Evolutionary conservation across 169 alveolate genomes (phyloP).

Genomic region (Plasmodium berghei): DNA sequence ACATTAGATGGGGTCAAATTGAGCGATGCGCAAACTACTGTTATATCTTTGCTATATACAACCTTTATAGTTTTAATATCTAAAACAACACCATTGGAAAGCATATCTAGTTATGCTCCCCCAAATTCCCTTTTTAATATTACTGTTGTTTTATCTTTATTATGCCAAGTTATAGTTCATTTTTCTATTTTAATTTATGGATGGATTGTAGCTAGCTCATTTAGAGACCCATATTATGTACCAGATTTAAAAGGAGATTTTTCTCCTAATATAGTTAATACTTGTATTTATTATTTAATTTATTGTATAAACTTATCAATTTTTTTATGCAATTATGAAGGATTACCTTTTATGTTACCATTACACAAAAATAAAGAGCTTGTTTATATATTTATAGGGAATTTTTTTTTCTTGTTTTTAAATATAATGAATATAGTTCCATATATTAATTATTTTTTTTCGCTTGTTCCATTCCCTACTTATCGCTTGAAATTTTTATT

Average conservation of each 20-base stretch:
- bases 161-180: slow-evolving; percentile 86
- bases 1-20: slow-evolving; percentile 97
- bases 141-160: slow-evolving; percentile 80
- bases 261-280: slow-evolving; percentile 90
- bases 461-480: slow-evolving; percentile 71
- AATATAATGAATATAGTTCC: slow-evolving; percentile 49
- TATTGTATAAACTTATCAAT: slow-evolving; percentile 87
- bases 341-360: slow-evolving; percentile 91
- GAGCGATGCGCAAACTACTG: slow-evolving; percentile 97
- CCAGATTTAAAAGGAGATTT: slow-evolving; percentile 89
- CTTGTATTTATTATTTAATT: slow-evolving; percentile 87
- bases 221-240: slow-evolving; percentile 73
- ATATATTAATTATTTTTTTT: slow-evolving; percentile 47
- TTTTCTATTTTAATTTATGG: slow-evolving; percentile 81
- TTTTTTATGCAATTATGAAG: slow-evolving; percentile 90
- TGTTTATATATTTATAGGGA: slow-evolving; percentile 39
- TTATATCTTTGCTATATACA: slow-evolving; percentile 86
- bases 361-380: slow-evolving; percentile 81
- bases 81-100: slow-evolving; percentile 81
- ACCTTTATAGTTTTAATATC: slow-evolving; percentile 80
- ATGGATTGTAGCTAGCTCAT: slow-evolving; percentile 86
- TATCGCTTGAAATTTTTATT: slow-evolving; percentile 19
- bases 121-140: slow-evolving; percentile 80
- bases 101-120: slow-evolving; percentile 77
- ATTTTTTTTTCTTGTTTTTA: slow-evolving; percentile 45